Conservation (phyloP, 805 yeast species). For the Saturnispora sanitii region DNA sequence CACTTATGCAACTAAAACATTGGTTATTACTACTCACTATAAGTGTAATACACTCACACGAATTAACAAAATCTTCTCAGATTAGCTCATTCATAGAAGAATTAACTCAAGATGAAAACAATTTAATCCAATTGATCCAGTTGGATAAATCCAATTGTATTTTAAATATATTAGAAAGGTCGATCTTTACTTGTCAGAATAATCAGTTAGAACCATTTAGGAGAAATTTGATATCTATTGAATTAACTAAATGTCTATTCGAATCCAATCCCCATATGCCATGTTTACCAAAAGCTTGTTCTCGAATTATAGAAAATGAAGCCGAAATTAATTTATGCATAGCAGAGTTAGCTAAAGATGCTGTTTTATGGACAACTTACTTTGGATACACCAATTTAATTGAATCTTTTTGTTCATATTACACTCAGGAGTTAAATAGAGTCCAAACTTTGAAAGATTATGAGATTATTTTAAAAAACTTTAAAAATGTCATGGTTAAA, state of each 20-base stretch:
- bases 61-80: too few relatives aligned
- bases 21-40: too few relatives aligned
- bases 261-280: constrained; percentile 6
- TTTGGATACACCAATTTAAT: constrained; percentile 15
- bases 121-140: neutral
- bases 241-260: constrained; percentile 15
- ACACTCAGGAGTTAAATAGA: constrained; percentile 4
- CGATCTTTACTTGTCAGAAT: neutral
- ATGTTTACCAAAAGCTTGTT: constrained; percentile 3
- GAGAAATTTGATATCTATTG: constrained; percentile 11
- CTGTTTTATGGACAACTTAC: constrained; percentile 17
- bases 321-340: constrained; percentile 11
- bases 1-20: too few relatives aligned
- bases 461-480: neutral
- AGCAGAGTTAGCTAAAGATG: constrained; percentile 3
- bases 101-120: neutral
- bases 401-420: constrained; percentile 10
- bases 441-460: constrained; percentile 5
- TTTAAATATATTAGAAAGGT: constrained; percentile 1
- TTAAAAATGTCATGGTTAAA: neutral
- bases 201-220: neutral
- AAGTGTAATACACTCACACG: too few relatives aligned
- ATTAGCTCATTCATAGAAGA: neutral
- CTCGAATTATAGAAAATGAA: neutral
- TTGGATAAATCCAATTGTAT: constrained; percentile 2